A percentile compares a stretch with the other conserved stretches of the same genome.
These are phyloP conservation scores for Melastoma candidum DNA, from an alignment of 441 rosid species.

Conservation along the genomic window DNA sequence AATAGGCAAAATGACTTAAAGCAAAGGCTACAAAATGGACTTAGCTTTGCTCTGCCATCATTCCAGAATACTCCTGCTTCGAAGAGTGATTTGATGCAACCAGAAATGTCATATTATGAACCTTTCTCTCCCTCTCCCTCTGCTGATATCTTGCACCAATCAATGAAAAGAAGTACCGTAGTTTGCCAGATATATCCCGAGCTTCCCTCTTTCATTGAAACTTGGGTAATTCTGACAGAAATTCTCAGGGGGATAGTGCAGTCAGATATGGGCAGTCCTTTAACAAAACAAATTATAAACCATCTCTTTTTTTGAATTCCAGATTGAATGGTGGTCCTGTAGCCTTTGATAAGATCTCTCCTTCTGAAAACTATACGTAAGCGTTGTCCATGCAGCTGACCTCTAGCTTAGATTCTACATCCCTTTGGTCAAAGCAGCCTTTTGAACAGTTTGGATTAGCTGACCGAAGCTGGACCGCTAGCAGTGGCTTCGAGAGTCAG, in stretches of 20 bases:
- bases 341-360: constrained; percentile 38
- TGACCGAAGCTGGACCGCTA: constrained; percentile 42
- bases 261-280: constrained; percentile 39
- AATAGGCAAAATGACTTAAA: constrained; percentile 49
- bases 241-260: constrained; percentile 42
- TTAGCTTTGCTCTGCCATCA: constrained; percentile 41
- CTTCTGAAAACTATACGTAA: constrained; percentile 44
- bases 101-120: constrained; percentile 45
- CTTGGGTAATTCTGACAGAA: constrained; percentile 35
- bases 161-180: constrained; percentile 63
- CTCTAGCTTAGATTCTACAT: constrained; percentile 41
- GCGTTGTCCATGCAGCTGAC: constrained; percentile 27
- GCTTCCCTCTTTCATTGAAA: constrained; percentile 46
- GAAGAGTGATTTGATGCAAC: constrained; percentile 40
- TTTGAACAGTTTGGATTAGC: constrained; percentile 93
- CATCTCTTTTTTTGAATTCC: constrained; percentile 33
- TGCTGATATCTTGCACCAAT: constrained; percentile 27
- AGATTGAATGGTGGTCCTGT: constrained; percentile 40
- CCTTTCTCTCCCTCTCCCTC: constrained; percentile 31
- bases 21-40: constrained; percentile 56
- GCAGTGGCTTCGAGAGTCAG: constrained; percentile 44
- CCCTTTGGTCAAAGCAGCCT: constrained; percentile 96
- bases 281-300: constrained; percentile 37
- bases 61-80: constrained; percentile 45
- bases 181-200: constrained; percentile 89